Conservation (phyloP, 2,329 filamentous ascomycete genomes). For the Diaporthe batatas region DNA sequence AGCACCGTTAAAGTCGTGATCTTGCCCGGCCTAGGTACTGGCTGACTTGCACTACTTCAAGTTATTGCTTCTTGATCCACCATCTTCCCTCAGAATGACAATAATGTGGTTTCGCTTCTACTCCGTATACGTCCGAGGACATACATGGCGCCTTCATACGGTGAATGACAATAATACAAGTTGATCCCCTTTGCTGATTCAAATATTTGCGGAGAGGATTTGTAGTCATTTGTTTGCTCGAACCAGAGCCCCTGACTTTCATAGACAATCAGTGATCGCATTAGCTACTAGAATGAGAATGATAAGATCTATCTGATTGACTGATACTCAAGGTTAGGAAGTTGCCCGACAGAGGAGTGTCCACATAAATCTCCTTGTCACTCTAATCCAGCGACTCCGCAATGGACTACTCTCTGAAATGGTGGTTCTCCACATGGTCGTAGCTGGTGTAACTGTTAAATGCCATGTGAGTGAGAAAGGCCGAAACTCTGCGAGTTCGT, state of each 20-base stretch:
- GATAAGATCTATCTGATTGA: no score
- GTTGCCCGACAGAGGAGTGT: neutral
- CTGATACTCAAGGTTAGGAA: neutral
- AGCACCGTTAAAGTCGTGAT: neutral
- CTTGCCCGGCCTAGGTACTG: neutral
- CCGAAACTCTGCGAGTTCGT: neutral
- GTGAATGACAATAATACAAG: no score
- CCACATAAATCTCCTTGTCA: neutral
- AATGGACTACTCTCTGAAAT: neutral
- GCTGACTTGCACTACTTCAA: neutral
- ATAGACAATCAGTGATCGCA: no score
- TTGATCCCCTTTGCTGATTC: no score
- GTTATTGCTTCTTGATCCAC: neutral
- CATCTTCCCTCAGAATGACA: neutral
- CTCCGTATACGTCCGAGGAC: no score
- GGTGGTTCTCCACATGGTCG: neutral
- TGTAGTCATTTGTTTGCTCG: neutral
- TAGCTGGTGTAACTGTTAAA: neutral
- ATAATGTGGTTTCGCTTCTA: no score
- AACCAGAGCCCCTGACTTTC: neutral
- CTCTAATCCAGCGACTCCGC: no score
- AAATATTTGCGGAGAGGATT: no score
- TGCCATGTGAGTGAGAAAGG: neutral
- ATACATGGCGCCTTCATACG: no score
- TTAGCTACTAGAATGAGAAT: no score